Conservation (phyloP, 305 asterid species). For the Rubia peregrina region DNA sequence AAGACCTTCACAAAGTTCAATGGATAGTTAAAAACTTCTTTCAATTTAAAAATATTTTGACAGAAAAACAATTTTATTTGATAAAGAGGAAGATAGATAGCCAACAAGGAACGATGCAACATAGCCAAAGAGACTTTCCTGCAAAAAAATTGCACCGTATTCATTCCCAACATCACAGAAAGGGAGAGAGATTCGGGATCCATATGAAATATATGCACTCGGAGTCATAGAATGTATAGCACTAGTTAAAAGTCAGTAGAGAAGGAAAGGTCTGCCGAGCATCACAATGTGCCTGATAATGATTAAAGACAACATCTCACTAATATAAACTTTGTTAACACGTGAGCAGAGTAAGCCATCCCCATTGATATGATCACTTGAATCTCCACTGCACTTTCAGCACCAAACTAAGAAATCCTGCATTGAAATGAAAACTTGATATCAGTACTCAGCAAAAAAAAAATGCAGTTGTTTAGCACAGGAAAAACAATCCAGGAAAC, state of each 20-base stretch:
- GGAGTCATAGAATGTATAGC: background rate
- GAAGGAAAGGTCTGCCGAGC: conserved; percentile 1
- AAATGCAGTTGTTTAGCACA: background rate
- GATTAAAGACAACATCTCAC: too few relatives aligned
- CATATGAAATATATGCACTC: conserved; percentile 11
- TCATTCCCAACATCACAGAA: background rate
- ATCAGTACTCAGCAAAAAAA: background rate
- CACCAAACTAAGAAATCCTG: conserved; percentile 8
- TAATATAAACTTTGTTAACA: conserved; percentile 5
- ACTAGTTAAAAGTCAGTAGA: conserved; percentile 4
- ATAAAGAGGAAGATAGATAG: too few relatives aligned
- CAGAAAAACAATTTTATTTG: too few relatives aligned
- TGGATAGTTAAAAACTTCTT: too few relatives aligned
- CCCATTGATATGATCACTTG: background rate
- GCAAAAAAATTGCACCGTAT: background rate
- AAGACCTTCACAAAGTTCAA: too few relatives aligned
- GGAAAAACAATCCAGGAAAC: background rate
- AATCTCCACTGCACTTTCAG: conserved; percentile 6
- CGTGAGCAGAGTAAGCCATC: background rate
- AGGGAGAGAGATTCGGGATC: background rate
- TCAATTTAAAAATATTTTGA: too few relatives aligned
- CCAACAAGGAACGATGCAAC: background rate
- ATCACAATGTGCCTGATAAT: conserved; percentile 11
- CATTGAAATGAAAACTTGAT: background rate
- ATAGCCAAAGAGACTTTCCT: background rate